These are phyloP conservation scores for Puccinia hordei DNA, from an alignment of 1,284 basidiomycete species.

Conservation along the genomic window DNA sequence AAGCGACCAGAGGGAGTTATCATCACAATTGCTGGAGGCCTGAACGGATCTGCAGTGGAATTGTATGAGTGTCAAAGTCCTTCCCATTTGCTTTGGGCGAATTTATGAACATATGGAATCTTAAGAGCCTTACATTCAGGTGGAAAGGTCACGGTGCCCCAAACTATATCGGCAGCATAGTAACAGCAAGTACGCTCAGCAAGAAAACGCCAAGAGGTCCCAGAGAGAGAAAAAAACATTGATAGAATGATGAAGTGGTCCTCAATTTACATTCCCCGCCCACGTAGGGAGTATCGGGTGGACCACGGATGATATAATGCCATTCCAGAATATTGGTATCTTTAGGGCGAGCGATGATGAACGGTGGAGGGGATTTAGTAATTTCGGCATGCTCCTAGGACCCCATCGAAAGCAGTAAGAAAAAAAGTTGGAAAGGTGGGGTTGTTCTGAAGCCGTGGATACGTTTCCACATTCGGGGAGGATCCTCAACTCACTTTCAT, in stretches of 20 bases:
- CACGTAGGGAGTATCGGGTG: conserved; percentile 58
- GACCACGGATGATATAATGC: conserved; percentile 59
- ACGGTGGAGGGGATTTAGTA: conserved; percentile 58
- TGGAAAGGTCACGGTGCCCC: conserved; percentile 31
- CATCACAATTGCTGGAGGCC: conserved; percentile 28
- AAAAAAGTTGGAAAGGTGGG: neutral
- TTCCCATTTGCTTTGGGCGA: neutral
- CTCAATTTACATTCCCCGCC: conserved; percentile 56
- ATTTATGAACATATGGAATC: neutral
- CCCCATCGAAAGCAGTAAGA: neutral
- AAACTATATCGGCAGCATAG: neutral
- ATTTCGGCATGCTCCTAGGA: conserved; percentile 57
- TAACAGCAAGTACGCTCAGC: neutral
- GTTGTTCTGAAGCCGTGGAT: neutral
- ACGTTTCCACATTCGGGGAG: neutral
- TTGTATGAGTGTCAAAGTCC: neutral
- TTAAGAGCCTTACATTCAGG: conserved; percentile 16
- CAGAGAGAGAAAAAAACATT: neutral
- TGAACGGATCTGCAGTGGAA: conserved; percentile 35
- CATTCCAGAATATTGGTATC: conserved; percentile 59
- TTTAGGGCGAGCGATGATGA: conserved; percentile 57
- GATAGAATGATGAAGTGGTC: neutral
- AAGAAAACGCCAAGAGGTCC: neutral
- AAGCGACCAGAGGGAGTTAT: conserved; percentile 35
- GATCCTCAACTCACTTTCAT: conserved; percentile 25